These are phyloP conservation scores for Globisporangium acanthophoron DNA, from an alignment of 352 stramenopile species.

Conservation along the genomic window DNA sequence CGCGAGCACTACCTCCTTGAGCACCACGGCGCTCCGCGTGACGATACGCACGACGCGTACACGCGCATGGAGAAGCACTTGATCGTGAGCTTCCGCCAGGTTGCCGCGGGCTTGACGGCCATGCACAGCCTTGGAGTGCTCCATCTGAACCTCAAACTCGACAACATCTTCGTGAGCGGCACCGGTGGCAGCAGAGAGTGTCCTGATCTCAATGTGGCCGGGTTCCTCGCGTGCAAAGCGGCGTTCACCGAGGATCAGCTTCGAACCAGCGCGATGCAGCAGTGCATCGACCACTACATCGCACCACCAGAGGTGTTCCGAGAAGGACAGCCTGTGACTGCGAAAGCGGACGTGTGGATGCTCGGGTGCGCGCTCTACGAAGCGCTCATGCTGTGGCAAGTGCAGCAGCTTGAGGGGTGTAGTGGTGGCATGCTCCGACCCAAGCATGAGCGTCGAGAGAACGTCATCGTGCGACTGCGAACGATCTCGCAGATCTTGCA, in stretches of 20 bases:
- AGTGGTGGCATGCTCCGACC: neutral
- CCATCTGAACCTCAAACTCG: slow-evolving; percentile 54
- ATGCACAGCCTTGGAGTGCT: slow-evolving; percentile 51
- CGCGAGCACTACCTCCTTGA: slow-evolving; percentile 8
- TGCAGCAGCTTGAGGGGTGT: slow-evolving; percentile 20
- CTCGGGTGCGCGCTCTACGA: slow-evolving; percentile 51
- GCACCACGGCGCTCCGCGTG: neutral
- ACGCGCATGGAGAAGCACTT: slow-evolving; percentile 26
- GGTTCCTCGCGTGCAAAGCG: slow-evolving; percentile 36
- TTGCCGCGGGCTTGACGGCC: slow-evolving; percentile 37
- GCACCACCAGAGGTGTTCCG: slow-evolving; percentile 38
- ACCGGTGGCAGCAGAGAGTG: neutral
- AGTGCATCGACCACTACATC: slow-evolving; percentile 32
- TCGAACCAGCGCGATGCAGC: slow-evolving; percentile 21
- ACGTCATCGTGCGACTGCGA: slow-evolving; percentile 35
- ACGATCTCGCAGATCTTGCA: slow-evolving; percentile 35
- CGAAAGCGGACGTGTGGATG: slow-evolving; percentile 64
- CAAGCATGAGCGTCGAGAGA: slow-evolving; percentile 5
- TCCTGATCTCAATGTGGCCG: slow-evolving; percentile 28
- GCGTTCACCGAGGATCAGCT: slow-evolving; percentile 30
- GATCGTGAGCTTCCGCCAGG: slow-evolving; percentile 31
- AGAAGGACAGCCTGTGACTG: slow-evolving; percentile 17
- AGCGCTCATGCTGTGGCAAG: slow-evolving; percentile 50
- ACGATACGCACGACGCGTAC: slow-evolving; percentile 8
- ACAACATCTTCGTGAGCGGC: slow-evolving; percentile 34